These are phyloP conservation scores for Hygrophoropsis aurantiaca DNA, from an alignment of 768 basidiomycete genomes.

Conservation along the genomic window DNA sequence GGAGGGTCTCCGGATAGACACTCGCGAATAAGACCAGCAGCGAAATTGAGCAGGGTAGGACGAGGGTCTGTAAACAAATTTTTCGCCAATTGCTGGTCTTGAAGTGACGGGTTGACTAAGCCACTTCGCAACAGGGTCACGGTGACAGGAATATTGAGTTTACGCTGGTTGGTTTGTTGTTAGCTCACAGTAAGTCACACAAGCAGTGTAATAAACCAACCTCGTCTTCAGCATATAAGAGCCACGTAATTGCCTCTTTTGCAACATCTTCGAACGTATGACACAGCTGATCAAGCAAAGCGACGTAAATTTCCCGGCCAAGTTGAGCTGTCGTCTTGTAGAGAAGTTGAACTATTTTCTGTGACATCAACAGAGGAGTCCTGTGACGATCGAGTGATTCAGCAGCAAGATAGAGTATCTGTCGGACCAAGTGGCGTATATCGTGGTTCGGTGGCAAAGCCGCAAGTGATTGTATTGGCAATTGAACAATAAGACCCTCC, in stretches of 20 bases:
- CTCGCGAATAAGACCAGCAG: slow-evolving; percentile 81
- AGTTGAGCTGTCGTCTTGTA: slow-evolving; percentile 87
- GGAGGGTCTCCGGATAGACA: slow-evolving; percentile 82
- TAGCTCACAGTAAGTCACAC: too few relatives aligned
- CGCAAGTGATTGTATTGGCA: slow-evolving; percentile 70
- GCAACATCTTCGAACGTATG: slow-evolving; percentile 88
- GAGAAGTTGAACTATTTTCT: slow-evolving; percentile 93
- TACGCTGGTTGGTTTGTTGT: too few relatives aligned
- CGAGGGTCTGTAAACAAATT: slow-evolving; percentile 77
- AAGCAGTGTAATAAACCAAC: too few relatives aligned
- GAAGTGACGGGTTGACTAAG: slow-evolving; percentile 71
- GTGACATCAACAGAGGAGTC: slow-evolving; percentile 89
- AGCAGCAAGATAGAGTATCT: slow-evolving; percentile 79
- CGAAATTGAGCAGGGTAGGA: slow-evolving; percentile 75
- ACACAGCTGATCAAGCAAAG: slow-evolving; percentile 86
- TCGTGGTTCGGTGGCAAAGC: slow-evolving; percentile 82
- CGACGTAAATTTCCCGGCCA: slow-evolving; percentile 91
- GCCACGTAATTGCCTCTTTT: slow-evolving; percentile 95
- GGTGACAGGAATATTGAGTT: slow-evolving; percentile 94
- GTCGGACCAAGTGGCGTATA: slow-evolving; percentile 79
- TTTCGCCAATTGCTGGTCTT: slow-evolving; percentile 91
- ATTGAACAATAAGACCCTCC: slow-evolving; percentile 75
- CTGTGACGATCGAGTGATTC: slow-evolving; percentile 79
- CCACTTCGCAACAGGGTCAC: slow-evolving; percentile 84
- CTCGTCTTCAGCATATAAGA: slow-evolving; percentile 95